Evolutionary conservation across 352 stramenopile species (phyloP).

Genomic region (Globisporangium paroecandrum): DNA sequence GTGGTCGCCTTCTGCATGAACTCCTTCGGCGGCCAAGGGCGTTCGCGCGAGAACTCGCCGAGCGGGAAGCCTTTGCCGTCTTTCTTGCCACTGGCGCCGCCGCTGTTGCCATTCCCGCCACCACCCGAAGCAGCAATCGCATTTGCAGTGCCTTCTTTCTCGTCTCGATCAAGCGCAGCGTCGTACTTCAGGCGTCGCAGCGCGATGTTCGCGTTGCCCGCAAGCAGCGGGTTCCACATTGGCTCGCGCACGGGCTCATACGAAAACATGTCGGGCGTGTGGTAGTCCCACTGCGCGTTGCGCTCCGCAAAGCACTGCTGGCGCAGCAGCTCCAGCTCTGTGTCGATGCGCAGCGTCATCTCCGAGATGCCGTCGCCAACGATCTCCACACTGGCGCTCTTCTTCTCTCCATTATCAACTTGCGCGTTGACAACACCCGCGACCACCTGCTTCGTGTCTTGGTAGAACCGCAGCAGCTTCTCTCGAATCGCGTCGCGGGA

Average conservation of each 20-base stretch:
- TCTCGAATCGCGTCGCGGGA: conserved; percentile 34
- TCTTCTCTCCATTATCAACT: not conserved
- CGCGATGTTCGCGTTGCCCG: conserved; percentile 35
- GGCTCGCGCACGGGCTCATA: conserved; percentile 24
- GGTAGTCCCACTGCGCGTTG: conserved; percentile 58
- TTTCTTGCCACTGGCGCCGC: conserved; percentile 18
- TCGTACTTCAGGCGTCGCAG: conserved; percentile 38
- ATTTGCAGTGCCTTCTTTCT: conserved; percentile 18
- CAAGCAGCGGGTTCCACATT: conserved; percentile 38
- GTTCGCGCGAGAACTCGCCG: conserved; percentile 48
- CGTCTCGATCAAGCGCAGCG: conserved; percentile 16
- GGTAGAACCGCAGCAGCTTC: conserved; percentile 43
- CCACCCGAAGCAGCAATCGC: not conserved
- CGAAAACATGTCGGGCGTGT: conserved; percentile 50
- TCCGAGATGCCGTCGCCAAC: conserved; percentile 30
- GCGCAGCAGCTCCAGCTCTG: conserved; percentile 68
- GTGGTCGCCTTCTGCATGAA: conserved; percentile 57
- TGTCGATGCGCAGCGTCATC: conserved; percentile 76
- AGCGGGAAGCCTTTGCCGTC: conserved; percentile 20
- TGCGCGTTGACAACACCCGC: not conserved
- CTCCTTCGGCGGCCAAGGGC: conserved; percentile 69
- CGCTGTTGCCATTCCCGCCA: not conserved
- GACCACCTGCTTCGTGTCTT: conserved; percentile 28
- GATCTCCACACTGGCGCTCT: not conserved
- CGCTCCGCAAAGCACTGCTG: conserved; percentile 71